Evolutionary conservation across 495 filamentous ascomycete genomes (phyloP).

Genomic region (Penicillium herquei): DNA sequence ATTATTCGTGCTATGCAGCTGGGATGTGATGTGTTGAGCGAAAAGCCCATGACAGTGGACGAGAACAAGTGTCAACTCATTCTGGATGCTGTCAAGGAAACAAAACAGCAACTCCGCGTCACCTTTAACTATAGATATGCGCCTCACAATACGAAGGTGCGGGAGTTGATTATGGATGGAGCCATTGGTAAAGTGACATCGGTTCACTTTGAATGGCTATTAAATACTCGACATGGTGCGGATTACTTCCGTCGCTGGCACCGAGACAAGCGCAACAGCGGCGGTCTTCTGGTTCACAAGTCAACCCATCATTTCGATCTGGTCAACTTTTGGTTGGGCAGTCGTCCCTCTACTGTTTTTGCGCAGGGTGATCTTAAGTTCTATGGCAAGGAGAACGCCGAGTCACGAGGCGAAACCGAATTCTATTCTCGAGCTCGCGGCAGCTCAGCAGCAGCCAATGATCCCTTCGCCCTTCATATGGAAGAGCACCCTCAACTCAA

Average conservation of each 20-base stretch:
- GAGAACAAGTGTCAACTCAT: constrained; percentile 51
- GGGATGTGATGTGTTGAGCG: constrained; percentile 55
- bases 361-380: constrained; percentile 35
- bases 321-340: constrained; percentile 35
- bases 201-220: constrained; percentile 60
- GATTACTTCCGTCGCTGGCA: constrained; percentile 64
- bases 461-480: constrained; percentile 51
- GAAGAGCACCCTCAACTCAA: constrained; percentile 49
- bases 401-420: constrained; percentile 24
- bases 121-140: constrained; percentile 39
- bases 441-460: constrained; percentile 23
- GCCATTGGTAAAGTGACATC: constrained; percentile 53
- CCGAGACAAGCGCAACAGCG: constrained; percentile 56
- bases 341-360: constrained; percentile 25
- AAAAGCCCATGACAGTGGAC: constrained; percentile 62
- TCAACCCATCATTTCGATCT: constrained; percentile 37
- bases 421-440: constrained; percentile 33
- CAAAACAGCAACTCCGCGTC: constrained; percentile 24
- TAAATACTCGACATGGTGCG: constrained; percentile 58
- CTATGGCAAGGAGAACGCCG: constrained; percentile 36
- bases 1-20: constrained; percentile 54
- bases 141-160: constrained; percentile 35
- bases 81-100: constrained; percentile 29
- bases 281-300: constrained; percentile 45
- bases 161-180: constrained; percentile 44